Base-by-base conservation (phyloP, 108 stramenopile genomes). In the Schizochytrium sp. region DNA sequence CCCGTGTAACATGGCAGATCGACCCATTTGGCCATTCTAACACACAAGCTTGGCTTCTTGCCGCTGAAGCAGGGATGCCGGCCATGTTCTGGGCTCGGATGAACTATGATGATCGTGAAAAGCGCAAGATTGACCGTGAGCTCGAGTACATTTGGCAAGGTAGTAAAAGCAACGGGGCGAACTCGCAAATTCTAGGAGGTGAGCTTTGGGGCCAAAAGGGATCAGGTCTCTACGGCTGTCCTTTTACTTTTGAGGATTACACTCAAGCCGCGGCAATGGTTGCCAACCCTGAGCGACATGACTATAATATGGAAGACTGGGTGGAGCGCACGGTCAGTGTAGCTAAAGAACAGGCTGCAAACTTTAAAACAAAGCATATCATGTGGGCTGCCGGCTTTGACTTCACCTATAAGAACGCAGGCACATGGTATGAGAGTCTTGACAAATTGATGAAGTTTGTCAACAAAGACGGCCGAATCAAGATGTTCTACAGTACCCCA, bases 1-100 rank as follows among this genome's bases (percentile, higher is more conserved):
- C 98, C 40, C 95, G 88, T 12, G 96, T 97, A 12, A 97, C 95
- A 7, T 98, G 98, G 98, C 97, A 98, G 90, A 92, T 98, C 46
- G 98, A 99, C 94, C 98, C 98, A 15, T 99, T 99, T 90, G 98
- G 98, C 0, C 98, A 99, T 92, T 96, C 96, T 17, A 91, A 96
- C 44, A 95, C 97, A 3, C 97, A 99, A 87, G 96, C 96, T 7
- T 95, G 95, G 57, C 89, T 97, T 72, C 88, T 99, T 88, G 93
- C 96, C 8, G 89, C 88, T 4, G 90, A 93, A 72, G 92, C 95
- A 46, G 98, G 98, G 3, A 97, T 98, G 64, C 94, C 98, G 87
- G 97, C 97, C 0, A 61, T 99, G 4, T 99, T 95, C 91, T 96
- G 97, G 91, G 98, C 97, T 4, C 94, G 98, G 58, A 98, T 98